Evolutionary conservation across 495 filamentous ascomycete genomes (phyloP), one percentile per base, ranked within the genome.

Genomic region (Lepraria neglecta): DNA sequence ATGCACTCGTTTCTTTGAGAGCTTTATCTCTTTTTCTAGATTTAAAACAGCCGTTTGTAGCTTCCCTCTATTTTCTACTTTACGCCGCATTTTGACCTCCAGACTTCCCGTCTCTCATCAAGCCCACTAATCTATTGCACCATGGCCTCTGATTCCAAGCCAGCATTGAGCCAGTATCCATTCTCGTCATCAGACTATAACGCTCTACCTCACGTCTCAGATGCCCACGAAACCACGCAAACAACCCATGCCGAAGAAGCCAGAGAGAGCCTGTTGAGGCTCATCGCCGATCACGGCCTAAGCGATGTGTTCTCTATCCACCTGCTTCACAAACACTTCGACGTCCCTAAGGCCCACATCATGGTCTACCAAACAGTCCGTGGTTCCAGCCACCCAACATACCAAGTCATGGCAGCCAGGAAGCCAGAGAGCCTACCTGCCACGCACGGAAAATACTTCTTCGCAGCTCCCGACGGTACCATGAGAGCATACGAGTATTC

Each of bases 401-500:
- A 19, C 27, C n/a, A 19, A 28, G n/a, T 48, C 7, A 19, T 19
- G n/a, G 27, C n/a, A 19, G 6, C 46, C n/a, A 19, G 14, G n/a
- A 7, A 7, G n/a, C 46, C 46, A 48, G n/a, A 7, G n/a, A 48
- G 12, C 27, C 6, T 48, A 6, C 14, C n/a, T 19, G n/a, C n/a
- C 46, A 19, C 12, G 27, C 46, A 12, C 27, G 46, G 46, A 7
- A 19, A 19, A 19, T 48, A 48, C 46, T 48, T 48, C 27, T 28
- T 19, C n/a, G 46, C 27, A 28, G n/a, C 46, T 48, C n/a, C 46
- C 7, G 46, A 48, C 46, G 46, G 46, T 7, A 48, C n/a, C n/a
- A 48, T 48, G 46, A 28, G n/a, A 48, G 46, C 46, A 19, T 48
- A 48, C 46, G 46, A 48, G 46, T 48, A 48, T 28, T 19, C 46